Base-by-base conservation (phyloP, 306 rosid species). In the Castanea sativa region DNA sequence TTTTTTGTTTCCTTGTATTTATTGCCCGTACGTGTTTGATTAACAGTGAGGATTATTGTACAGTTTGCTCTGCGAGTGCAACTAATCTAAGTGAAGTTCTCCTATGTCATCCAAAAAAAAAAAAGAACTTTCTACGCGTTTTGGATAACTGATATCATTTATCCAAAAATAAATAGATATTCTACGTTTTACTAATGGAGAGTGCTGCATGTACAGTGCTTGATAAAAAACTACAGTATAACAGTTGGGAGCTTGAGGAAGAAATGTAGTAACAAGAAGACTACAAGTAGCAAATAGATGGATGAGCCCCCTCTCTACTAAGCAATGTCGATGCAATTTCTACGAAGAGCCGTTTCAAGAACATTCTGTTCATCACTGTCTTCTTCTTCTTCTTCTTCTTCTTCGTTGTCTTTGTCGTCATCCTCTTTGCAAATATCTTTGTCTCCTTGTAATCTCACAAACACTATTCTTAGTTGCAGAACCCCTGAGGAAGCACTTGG, bases 401-500 rank as follows among this genome's bases (percentile, higher is more conserved):
- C 45, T 38, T 41, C 12, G 1, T 8, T 8, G 11, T 73, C 73
- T 7, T 76, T 82, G 7, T 55, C 85, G 5, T 68, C 81, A 4
- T 74, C 74, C 0, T 79, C 80, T 12, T 80, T 35, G 23, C 33
- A 64, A 0, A 8, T 30, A 15, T 49, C 85, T 65, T 16, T 59
- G 2, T 60, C 61, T 16, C 32, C 56, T 6, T 30, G 56, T 35
- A 5, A 70, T 81, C 59, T 72, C 6, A 53, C 79, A 33, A 83
- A 78, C 55, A 35, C 90, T 14, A 56, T 86, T 29, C 82, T 84
- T 52, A 78, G 77, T 72, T 76, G 74, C 78, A 67, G 49, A 76
- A 81, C 77, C 58, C 85, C 85, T 35, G 7, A 43, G 1, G 69
- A 83, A 72, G 91, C 91, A 32, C 77, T 87, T 2, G 69, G 77